phyloP scores from a whole-genome alignment of 2,329 filamentous ascomycete genomes.

The Colletotrichum agaves region DNA sequence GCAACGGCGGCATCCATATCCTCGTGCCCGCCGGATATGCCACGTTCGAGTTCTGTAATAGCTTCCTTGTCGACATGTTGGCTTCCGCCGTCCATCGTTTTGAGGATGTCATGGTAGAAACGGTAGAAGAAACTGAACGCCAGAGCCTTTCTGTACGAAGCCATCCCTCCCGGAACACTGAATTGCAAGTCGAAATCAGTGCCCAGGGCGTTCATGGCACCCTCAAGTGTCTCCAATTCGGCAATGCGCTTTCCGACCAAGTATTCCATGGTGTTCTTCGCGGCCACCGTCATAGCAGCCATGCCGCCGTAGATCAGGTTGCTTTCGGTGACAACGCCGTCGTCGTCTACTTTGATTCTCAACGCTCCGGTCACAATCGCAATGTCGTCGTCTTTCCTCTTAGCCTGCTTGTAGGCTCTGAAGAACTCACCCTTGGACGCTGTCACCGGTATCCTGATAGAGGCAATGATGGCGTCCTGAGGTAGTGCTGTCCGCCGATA shows the following conservation, averaged over 20 bases:
- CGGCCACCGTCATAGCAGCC: constrained; percentile 90
- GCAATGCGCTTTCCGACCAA: constrained; percentile 83
- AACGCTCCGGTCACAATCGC: constrained; percentile 94
- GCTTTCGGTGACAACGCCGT: constrained; percentile 76
- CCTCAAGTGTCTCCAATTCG: constrained; percentile 85
- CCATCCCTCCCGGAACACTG: constrained; percentile 96
- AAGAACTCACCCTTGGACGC: constrained; percentile 83
- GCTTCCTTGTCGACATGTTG: constrained; percentile 74
- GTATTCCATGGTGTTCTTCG: constrained; percentile 80
- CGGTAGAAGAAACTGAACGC: constrained; percentile 96
- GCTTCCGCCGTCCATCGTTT: constrained; percentile 62
- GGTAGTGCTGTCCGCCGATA: constrained; percentile 88
- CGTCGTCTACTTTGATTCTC: constrained; percentile 75
- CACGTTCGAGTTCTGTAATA: constrained; percentile 85
- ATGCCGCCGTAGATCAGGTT: constrained; percentile 94
- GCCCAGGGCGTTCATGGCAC: constrained; percentile 88
- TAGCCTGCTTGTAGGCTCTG: constrained; percentile 93
- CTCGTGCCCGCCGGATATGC: constrained; percentile 82
- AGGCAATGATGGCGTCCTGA: constrained; percentile 84
- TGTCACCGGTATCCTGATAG: constrained; percentile 85
- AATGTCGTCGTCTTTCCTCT: constrained; percentile 98
- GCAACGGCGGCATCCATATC: constrained; percentile 79
- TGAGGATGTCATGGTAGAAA: constrained; percentile 91
- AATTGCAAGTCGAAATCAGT: constrained; percentile 89
- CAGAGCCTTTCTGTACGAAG: constrained; percentile 90